phyloP scores from a whole-genome alignment of 139 green algal species.

The Helicosporidium sp. region DNA sequence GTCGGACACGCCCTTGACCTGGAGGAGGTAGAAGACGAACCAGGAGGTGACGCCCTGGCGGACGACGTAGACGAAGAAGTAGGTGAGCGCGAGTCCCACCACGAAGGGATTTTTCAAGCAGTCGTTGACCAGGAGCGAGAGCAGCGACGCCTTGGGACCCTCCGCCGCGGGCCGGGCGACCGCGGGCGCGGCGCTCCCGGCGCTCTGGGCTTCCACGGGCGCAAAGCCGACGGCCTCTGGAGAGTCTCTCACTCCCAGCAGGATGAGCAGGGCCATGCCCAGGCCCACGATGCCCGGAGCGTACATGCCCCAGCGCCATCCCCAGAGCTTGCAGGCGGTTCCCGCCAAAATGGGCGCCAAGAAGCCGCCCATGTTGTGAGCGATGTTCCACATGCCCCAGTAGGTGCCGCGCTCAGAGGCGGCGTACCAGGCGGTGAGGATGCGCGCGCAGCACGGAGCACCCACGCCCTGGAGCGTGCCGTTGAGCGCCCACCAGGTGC shows the following conservation, averaged over 20 bases:
- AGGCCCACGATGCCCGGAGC: constrained; percentile 68
- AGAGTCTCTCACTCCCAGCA: constrained; percentile 57
- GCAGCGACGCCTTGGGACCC: constrained; percentile 23
- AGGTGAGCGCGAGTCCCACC: constrained; percentile 81
- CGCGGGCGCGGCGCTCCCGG: neutral
- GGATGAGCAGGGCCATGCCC: constrained; percentile 48
- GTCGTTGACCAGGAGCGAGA: constrained; percentile 56
- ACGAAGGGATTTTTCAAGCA: constrained; percentile 76
- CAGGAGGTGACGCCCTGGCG: constrained; percentile 74
- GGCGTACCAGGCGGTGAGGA: constrained; percentile 91
- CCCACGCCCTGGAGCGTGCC: constrained; percentile 80
- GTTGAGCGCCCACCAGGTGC: constrained; percentile 69
- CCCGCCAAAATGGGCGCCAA: constrained; percentile 72
- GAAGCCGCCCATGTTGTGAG: constrained; percentile 90
- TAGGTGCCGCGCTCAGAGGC: constrained; percentile 55
- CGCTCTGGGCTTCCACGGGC: constrained; percentile 38
- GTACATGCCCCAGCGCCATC: constrained; percentile 73
- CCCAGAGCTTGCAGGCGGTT: constrained; percentile 50
- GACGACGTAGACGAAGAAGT: constrained; percentile 92
- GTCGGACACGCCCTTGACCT: constrained; percentile 63
- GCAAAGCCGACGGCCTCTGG: constrained; percentile 53
- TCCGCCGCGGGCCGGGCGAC: neutral
- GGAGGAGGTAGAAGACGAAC: constrained; percentile 92
- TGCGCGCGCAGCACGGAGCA: constrained; percentile 76
- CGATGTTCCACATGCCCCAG: constrained; percentile 86